phyloP scores from a whole-genome alignment of 306 rosid genomes.

The Cucumis hystrix region DNA sequence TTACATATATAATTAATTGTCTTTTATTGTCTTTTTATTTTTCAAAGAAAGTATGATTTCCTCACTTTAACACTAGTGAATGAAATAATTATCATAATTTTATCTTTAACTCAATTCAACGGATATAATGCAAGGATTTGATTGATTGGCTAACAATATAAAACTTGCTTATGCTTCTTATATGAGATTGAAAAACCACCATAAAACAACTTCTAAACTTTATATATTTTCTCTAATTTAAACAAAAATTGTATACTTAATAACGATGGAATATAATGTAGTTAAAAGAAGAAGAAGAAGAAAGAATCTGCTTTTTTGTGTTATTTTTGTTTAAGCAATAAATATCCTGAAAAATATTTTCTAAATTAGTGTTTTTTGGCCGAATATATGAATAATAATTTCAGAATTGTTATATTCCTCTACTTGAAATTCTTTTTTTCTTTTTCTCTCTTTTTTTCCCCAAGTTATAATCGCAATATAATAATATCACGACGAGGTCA shows the following conservation, averaged over 20 bases:
- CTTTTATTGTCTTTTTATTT: neutral
- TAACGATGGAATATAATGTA: no score
- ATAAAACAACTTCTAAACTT: neutral
- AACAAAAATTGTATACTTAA: no score
- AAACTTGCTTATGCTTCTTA: neutral
- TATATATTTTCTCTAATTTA: no score
- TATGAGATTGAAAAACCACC: neutral
- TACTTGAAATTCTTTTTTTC: neutral
- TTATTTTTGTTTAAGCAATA: neutral
- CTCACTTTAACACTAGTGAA: neutral
- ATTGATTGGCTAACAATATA: neutral
- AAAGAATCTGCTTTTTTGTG: neutral
- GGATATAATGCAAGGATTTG: neutral
- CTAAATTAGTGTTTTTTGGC: neutral
- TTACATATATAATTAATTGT: neutral
- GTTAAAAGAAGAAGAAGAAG: no score
- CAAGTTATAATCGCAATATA: neutral
- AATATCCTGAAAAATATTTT: neutral
- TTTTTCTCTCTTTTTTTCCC: neutral
- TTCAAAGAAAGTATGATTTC: neutral
- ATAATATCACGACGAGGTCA: conserved; percentile 7
- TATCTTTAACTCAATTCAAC: neutral
- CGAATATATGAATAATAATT: neutral
- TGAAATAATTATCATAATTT: neutral
- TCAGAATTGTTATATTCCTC: neutral